Evolutionary conservation across 2,329 filamentous ascomycete species (phyloP).

Genomic region (Pestalotiopsis sp.): DNA sequence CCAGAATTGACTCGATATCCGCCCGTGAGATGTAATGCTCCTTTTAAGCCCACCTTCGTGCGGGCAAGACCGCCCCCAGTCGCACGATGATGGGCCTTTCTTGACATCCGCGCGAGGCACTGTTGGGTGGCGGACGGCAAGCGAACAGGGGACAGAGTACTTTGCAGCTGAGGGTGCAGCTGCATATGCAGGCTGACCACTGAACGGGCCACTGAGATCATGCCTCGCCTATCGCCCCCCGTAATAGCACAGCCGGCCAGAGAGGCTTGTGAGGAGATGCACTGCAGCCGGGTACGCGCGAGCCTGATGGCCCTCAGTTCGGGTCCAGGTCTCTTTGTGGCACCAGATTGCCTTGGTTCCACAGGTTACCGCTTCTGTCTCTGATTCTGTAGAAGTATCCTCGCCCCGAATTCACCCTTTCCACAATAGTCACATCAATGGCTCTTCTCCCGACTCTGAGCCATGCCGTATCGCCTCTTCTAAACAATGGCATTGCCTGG

Average conservation of each 20-base stretch:
- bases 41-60: no score
- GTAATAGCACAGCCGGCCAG: neutral
- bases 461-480: neutral
- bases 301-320: neutral
- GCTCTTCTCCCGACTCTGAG: neutral
- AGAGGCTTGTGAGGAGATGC: neutral
- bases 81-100: no score
- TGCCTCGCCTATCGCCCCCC: neutral
- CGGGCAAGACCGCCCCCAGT: no score
- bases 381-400: neutral
- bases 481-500: neutral
- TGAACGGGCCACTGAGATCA: neutral
- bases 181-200: neutral
- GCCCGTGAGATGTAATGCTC: no score
- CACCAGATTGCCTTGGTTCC: neutral
- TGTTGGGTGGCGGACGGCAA: neutral
- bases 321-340: neutral
- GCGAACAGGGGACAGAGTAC: neutral
- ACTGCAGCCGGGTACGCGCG: neutral
- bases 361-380: neutral
- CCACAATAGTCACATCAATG: neutral
- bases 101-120: neutral
- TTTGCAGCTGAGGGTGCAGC: neutral
- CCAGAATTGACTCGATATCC: no score
- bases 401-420: neutral